Conservation (phyloP, 345 rosid genomes). For the Aurinia saxatilis region DNA sequence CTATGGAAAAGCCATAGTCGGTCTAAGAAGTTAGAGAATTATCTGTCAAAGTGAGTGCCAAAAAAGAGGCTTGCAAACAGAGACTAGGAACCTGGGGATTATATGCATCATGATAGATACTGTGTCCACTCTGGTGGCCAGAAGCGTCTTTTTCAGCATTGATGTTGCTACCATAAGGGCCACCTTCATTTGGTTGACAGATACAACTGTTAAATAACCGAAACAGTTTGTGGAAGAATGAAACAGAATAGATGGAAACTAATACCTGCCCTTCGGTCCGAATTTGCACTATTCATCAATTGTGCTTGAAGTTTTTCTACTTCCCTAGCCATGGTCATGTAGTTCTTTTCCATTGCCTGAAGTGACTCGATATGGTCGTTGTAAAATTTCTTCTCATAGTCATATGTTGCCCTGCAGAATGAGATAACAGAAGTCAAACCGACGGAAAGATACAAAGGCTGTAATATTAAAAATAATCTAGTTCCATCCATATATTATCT, state of each 20-base stretch:
- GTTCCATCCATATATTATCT: neutral
- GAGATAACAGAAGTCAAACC: conserved; percentile 4
- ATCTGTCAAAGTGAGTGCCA: too few species aligned
- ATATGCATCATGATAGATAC: conserved; percentile 49
- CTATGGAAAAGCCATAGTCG: neutral
- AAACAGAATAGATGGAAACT: neutral
- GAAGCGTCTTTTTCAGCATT: conserved; percentile 48
- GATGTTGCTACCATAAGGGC: conserved; percentile 44
- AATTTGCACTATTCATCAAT: conserved; percentile 47
- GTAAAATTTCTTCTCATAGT: conserved; percentile 79
- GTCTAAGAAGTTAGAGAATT: neutral
- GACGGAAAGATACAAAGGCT: neutral
- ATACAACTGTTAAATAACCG: neutral
- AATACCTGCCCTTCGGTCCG: conserved; percentile 55
- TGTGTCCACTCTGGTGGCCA: conserved; percentile 41
- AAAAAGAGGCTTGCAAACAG: conserved; percentile 6
- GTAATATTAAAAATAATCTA: neutral
- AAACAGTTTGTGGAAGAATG: neutral
- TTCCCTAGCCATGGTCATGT: conserved; percentile 78
- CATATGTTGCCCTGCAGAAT: conserved; percentile 69
- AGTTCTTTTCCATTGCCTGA: conserved; percentile 89
- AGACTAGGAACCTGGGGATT: conserved; percentile 52
- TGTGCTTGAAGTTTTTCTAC: conserved; percentile 91
- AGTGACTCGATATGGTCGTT: conserved; percentile 90
- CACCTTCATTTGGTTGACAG: conserved; percentile 39